Evolutionary conservation across 2,329 filamentous ascomycete species (phyloP), one percentile per base, ranked within the genome.

Genomic region (Sarocladium kiliense): DNA sequence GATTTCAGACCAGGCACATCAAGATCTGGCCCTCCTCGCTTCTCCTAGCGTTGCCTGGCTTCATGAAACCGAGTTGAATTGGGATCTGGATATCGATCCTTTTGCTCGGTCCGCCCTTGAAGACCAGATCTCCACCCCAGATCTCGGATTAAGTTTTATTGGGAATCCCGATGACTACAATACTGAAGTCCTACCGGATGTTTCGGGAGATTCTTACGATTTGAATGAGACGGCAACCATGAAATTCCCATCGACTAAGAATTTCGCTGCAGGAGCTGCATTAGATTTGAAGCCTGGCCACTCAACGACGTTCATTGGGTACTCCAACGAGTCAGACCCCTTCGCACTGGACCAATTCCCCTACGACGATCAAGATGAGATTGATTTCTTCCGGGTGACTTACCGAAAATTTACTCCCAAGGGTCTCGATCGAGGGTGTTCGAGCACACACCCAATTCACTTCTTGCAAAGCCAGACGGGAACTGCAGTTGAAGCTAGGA

Each of bases 321-420:
- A 37, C 16, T 54, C 45, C 5, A 49, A 56, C 41, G 44, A 57
- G n/a, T 53, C 49, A 56, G 55, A 64, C 34, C 61, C 53, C 39
- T 58, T 53, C n/a, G 14, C 37, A 27, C 26, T 54, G 16, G 55
- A 71, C 59, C 34, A 64, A 58, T 44, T 65, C 60, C 60, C 64
- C 58, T 60, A 62, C 56, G 41, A 58, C 55, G 49, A 61, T 14
- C 54, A 57, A 2, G 67, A 70, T 36, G 58, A 67, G 39, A 49
- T 69, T 18, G 60, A 64, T 58, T 69, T 69, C 58, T 62, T 60
- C 56, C 53, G 55, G 16, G 61, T 62, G 25, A 59, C 59, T 1
- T 62, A 62, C 45, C 58, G 60, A n/a, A 59, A 54, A 23, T 27
- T 56, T 14, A 19, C 21, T 11, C 21, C 23, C 32, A 18, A 54